These are phyloP conservation scores for Kodamaea arcana DNA, from an alignment of 1,139 yeast genomes.

Conservation along the genomic window DNA sequence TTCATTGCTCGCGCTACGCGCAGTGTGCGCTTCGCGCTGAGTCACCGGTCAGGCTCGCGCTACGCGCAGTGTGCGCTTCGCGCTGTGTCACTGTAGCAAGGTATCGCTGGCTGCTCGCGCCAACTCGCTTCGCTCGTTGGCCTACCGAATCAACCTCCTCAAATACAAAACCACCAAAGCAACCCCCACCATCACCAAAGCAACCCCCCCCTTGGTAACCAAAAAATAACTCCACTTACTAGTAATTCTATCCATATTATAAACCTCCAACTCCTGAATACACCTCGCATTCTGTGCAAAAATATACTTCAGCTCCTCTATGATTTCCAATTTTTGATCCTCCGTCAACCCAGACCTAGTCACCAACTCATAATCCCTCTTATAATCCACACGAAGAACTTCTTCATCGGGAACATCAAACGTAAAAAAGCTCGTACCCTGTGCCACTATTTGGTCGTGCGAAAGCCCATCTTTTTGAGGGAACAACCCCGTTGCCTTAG, in stretches of 20 bases:
- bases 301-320: slow-evolving; percentile 63
- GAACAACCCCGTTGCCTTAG: slow-evolving; percentile 67
- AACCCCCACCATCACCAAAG: slow-evolving; percentile 21
- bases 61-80: no score
- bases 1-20: no score
- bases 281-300: slow-evolving; percentile 60
- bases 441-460: slow-evolving; percentile 54
- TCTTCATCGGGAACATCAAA: slow-evolving; percentile 71
- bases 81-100: no score
- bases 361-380: slow-evolving; percentile 71
- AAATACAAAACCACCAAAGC: slow-evolving; percentile 25
- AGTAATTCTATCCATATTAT: slow-evolving; percentile 55
- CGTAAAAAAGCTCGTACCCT: slow-evolving; percentile 69
- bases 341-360: slow-evolving; percentile 69
- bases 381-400: slow-evolving; percentile 59
- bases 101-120: no score
- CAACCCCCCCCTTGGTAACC: slow-evolving; percentile 46
- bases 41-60: no score
- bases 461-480: slow-evolving; percentile 65
- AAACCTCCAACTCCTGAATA: slow-evolving; percentile 60
- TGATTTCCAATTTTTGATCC: slow-evolving; percentile 63
- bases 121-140: slow-evolving; percentile 7
- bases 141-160: slow-evolving; percentile 21
- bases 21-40: no score
- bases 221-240: slow-evolving; percentile 55